Conservation (phyloP, 768 basidiomycete species). For the Mycena filopes region DNA sequence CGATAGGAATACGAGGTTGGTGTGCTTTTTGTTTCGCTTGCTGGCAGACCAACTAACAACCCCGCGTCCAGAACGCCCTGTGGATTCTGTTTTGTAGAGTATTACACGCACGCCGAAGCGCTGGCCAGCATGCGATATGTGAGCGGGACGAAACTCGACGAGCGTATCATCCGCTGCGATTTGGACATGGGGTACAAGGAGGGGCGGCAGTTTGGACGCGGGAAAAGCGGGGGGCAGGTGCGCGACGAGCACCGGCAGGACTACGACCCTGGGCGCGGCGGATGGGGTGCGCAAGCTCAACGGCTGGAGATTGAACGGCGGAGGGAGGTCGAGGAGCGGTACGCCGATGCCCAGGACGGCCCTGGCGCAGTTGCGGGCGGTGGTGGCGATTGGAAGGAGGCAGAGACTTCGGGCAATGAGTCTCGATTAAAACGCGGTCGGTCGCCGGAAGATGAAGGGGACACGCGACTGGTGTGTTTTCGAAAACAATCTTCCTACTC, state of each 20-base stretch:
- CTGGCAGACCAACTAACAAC: constrained; percentile 20
- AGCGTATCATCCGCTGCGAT: constrained; percentile 98
- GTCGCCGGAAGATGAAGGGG: constrained; percentile 84
- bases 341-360: constrained; percentile 82
- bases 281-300: constrained; percentile 92
- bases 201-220: constrained; percentile 96
- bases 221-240: constrained; percentile 97
- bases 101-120: constrained; percentile 94
- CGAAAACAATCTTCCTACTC: constrained; percentile 14
- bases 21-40: constrained; percentile 4
- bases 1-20: constrained; percentile 86
- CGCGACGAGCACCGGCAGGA: constrained; percentile 97
- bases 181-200: constrained; percentile 97
- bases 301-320: constrained; percentile 77
- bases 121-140: constrained; percentile 93
- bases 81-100: constrained; percentile 96
- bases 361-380: constrained; percentile 86
- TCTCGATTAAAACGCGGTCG: constrained; percentile 72
- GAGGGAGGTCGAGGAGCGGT: constrained; percentile 87
- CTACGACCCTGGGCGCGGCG: constrained; percentile 96
- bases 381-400: constrained; percentile 87
- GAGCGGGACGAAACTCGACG: constrained; percentile 98
- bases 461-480: constrained; percentile 64
- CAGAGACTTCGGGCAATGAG: constrained; percentile 53
- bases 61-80: constrained; percentile 77